A percentile compares a stretch with the other conserved stretches of the same genome.
These are phyloP conservation scores for Phaffia australis DNA, from an alignment of 768 basidiomycete genomes.

Conservation along the genomic window DNA sequence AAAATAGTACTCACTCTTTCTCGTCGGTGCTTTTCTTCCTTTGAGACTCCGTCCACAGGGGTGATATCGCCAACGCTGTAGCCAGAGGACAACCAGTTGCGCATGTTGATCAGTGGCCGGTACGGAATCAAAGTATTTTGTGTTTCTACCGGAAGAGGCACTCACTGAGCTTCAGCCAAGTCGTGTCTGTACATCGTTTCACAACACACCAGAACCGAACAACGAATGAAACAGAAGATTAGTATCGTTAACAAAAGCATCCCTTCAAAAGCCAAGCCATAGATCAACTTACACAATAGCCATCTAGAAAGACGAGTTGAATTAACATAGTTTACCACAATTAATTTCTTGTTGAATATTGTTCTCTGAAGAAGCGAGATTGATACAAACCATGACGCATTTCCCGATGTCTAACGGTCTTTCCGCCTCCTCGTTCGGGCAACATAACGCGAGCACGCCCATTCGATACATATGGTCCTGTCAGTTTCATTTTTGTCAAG, in stretches of 20 bases:
- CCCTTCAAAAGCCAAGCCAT: background rate
- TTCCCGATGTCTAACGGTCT: conserved; percentile 46
- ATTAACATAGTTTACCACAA: too few species aligned
- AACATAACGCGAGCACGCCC: conserved; percentile 85
- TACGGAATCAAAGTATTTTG: too few species aligned
- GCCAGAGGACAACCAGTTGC: background rate
- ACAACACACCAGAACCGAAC: too few species aligned
- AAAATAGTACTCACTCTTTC: conserved; percentile 49
- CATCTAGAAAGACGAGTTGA: conserved; percentile 37
- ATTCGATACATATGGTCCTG: conserved; percentile 90
- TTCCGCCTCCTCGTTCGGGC: conserved; percentile 53
- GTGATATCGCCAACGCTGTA: conserved; percentile 82
- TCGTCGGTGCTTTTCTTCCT: conserved; percentile 63
- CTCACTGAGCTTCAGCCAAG: conserved; percentile 79
- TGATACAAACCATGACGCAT: conserved; percentile 33
- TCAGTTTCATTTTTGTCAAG: background rate
- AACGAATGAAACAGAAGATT: conserved; percentile 28
- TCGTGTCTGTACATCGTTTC: conserved; percentile 88
- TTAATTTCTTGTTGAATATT: conserved; percentile 42
- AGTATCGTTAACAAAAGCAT: background rate
- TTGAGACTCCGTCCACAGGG: conserved; percentile 73
- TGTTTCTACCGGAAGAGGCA: background rate
- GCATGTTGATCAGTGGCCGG: too few species aligned
- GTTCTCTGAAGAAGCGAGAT: background rate
- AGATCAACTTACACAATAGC: conserved; percentile 9